These are phyloP conservation scores for Aaosphaeria arxii DNA, from an alignment of 2,329 filamentous ascomycete genomes.

Conservation along the genomic window DNA sequence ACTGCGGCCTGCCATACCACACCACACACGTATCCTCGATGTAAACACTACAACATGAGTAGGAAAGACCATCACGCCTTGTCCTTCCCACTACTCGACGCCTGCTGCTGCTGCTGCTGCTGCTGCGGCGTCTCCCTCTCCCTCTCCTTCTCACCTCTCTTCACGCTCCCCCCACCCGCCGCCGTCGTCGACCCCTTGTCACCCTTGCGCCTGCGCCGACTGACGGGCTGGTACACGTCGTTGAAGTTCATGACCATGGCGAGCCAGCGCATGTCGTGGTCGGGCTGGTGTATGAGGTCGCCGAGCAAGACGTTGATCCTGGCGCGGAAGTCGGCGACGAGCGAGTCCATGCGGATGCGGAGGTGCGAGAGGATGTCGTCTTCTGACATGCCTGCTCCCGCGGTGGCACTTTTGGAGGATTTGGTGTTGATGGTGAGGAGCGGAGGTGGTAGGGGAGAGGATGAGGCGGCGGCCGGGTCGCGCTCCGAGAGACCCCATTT, in stretches of 20 bases:
- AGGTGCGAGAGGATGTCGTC: constrained; percentile 72
- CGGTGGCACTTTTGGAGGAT: background rate
- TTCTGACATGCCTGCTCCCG: constrained; percentile 32
- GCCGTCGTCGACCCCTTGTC: background rate
- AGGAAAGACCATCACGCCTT: too few relatives aligned
- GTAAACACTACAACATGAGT: too few relatives aligned
- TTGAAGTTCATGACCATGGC: constrained; percentile 99
- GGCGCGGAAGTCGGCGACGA: constrained; percentile 73
- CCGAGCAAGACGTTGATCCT: constrained; percentile 80
- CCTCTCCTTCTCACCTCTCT: background rate
- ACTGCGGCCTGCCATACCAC: too few relatives aligned
- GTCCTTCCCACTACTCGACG: too few relatives aligned
- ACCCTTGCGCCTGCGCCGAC: constrained; percentile 53
- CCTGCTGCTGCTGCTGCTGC: background rate
- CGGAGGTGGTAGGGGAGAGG: constrained; percentile 43
- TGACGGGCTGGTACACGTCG: constrained; percentile 82
- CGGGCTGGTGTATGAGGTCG: constrained; percentile 87
- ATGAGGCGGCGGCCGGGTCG: constrained; percentile 20
- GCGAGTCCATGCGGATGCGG: constrained; percentile 66
- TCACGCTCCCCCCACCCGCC: background rate
- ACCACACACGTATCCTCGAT: too few relatives aligned
- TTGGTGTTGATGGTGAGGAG: constrained; percentile 32
- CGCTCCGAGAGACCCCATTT: constrained; percentile 62
- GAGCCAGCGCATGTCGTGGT: constrained; percentile 92
- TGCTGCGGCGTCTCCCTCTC: constrained; percentile 20